Evolutionary conservation across 768 basidiomycete species (phyloP).

Genomic region (Mycena amicta): DNA sequence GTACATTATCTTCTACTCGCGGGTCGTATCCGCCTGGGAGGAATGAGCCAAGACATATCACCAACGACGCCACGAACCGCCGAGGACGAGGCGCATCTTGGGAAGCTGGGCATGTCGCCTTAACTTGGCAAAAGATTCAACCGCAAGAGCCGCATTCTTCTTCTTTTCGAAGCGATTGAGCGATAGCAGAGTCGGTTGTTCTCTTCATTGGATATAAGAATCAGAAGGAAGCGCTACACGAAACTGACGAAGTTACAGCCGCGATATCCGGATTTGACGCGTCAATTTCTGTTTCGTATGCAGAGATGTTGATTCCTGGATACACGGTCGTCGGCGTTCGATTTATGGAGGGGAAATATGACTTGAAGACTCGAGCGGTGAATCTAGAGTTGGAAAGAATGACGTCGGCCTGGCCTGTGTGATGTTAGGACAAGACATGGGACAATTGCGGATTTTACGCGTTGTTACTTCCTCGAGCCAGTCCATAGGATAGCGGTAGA

Average conservation of each 20-base stretch:
- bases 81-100: slow-evolving; percentile 72
- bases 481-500: slow-evolving; percentile 91
- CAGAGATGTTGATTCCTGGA: slow-evolving; percentile 85
- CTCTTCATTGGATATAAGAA: slow-evolving; percentile 34
- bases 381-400: slow-evolving; percentile 92
- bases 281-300: slow-evolving; percentile 59
- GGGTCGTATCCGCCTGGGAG: slow-evolving; percentile 85
- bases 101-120: slow-evolving; percentile 32
- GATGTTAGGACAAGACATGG: not conserved
- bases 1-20: slow-evolving; percentile 81
- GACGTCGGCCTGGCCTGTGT: slow-evolving; percentile 81
- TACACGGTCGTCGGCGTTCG: slow-evolving; percentile 81
- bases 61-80: slow-evolving; percentile 37
- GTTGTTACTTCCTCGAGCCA: slow-evolving; percentile 89
- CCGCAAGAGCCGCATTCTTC: slow-evolving; percentile 85
- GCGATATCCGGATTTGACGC: slow-evolving; percentile 51
- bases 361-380: slow-evolving; percentile 78
- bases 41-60: not conserved
- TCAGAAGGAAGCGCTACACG: not conserved
- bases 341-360: slow-evolving; percentile 71
- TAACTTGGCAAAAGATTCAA: slow-evolving; percentile 73
- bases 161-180: slow-evolving; percentile 96
- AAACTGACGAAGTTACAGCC: slow-evolving; percentile 51
- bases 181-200: slow-evolving; percentile 77
- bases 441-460: slow-evolving; percentile 40